Conservation (phyloP, 257 asterid genomes). For the Solanum pimpinellifolium region DNA sequence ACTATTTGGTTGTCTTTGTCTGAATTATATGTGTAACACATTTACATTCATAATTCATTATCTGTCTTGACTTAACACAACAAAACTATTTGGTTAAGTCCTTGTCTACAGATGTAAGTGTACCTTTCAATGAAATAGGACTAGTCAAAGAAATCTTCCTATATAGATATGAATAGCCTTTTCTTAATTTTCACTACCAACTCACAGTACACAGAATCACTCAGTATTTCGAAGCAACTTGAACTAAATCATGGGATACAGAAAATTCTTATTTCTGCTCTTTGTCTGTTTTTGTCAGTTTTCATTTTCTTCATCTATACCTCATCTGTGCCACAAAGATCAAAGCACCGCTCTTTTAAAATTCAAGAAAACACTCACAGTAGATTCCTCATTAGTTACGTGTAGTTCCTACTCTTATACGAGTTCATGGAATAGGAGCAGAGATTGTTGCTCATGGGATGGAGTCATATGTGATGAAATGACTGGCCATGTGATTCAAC, state of each 20-base stretch:
- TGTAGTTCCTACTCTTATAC: background rate
- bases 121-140: too few relatives aligned
- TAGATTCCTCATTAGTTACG: background rate
- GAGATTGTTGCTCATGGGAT: slow-evolving; percentile 14
- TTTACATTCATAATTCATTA: background rate
- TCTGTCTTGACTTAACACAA: background rate
- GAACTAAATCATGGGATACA: background rate
- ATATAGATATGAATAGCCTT: background rate
- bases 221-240: background rate
- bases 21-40: background rate
- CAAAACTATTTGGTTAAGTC: background rate
- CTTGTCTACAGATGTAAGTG: background rate
- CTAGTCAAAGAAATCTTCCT: too few relatives aligned
- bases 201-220: background rate
- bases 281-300: background rate
- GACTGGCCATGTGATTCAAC: slow-evolving; percentile 3
- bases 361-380: background rate
- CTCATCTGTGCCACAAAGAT: background rate
- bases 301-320: background rate
- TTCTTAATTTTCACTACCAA: background rate
- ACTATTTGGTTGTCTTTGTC: background rate
- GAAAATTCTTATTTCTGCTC: background rate
- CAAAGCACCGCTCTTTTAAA: background rate
- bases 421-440: slow-evolving; percentile 2
- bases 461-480: slow-evolving; percentile 6